Conservation (phyloP, 352 stramenopile genomes). For the Pythium chondricola region DNA sequence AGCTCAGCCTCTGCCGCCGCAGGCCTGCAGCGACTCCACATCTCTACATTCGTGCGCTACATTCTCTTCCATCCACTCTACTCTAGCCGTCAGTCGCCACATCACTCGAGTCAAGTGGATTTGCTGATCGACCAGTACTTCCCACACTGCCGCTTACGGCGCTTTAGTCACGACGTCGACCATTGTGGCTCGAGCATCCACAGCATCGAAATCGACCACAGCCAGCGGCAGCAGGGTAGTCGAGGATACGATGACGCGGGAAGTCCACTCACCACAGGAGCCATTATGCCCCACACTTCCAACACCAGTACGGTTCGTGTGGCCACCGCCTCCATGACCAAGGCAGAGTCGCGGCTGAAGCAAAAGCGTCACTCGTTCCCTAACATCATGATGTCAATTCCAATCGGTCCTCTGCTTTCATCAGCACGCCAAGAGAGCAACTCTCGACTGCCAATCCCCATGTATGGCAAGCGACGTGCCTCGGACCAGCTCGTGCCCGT, state of each 20-base stretch:
- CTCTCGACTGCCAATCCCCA: conserved; percentile 4
- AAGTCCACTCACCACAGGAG: background rate
- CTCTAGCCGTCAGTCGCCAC: conserved; percentile 32
- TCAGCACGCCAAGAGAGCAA: background rate
- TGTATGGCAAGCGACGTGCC: conserved; percentile 11
- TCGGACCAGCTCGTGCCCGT: conserved; percentile 8
- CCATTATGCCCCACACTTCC: conserved; percentile 2
- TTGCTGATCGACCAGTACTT: conserved; percentile 64
- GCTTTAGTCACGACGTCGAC: conserved; percentile 57
- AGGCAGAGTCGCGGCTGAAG: conserved; percentile 22
- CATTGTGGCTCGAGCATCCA: conserved; percentile 6
- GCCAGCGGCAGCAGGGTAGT: conserved; percentile 16
- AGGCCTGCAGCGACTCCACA: conserved; percentile 37
- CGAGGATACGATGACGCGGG: too few relatives aligned
- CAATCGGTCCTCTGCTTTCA: conserved; percentile 6
- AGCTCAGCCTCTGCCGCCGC: conserved; percentile 17
- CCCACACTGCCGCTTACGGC: conserved; percentile 52
- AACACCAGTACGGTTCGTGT: conserved; percentile 9
- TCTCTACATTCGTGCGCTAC: conserved; percentile 61
- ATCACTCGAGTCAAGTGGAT: conserved; percentile 24
- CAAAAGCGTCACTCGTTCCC: conserved; percentile 65
- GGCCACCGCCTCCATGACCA: conserved; percentile 21
- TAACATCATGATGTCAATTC: conserved; percentile 37
- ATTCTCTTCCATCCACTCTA: conserved; percentile 76
- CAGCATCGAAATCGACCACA: conserved; percentile 13